Evolutionary conservation across 208 protist genomes (phyloP).

Genomic region (Phytomonas sp.): DNA sequence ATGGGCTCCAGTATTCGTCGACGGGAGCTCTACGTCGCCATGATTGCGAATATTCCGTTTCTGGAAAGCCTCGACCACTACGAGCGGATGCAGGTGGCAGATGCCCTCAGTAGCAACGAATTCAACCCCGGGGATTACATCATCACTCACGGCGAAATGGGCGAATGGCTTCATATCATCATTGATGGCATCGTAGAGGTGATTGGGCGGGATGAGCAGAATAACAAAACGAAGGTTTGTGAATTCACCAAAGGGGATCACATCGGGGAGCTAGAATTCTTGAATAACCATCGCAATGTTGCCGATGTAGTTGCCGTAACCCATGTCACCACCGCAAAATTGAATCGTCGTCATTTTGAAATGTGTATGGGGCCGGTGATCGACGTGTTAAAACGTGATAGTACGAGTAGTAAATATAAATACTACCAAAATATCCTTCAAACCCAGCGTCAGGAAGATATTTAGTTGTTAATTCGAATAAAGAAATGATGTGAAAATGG

Average conservation of each 20-base stretch:
- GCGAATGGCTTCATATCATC: conserved; percentile 89
- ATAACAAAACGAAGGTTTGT: conserved; percentile 67
- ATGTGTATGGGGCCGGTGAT: conserved; percentile 89
- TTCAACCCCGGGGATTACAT: conserved; percentile 74
- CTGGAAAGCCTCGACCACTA: conserved; percentile 70
- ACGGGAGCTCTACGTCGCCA: conserved; percentile 66
- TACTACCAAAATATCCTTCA: conserved; percentile 88
- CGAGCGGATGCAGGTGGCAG: conserved; percentile 82
- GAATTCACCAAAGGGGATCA: conserved; percentile 78
- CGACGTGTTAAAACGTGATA: conserved; percentile 80
- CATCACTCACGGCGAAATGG: conserved; percentile 79
- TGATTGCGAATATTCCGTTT: conserved; percentile 74
- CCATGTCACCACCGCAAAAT: conserved; percentile 74
- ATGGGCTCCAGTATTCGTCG: conserved; percentile 83
- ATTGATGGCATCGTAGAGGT: conserved; percentile 81
- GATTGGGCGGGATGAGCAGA: conserved; percentile 67
- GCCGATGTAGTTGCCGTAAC: conserved; percentile 76
- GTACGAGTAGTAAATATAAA: conserved; percentile 70
- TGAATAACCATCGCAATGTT: conserved; percentile 84
- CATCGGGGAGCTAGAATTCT: conserved; percentile 86
- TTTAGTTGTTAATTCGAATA: not conserved
- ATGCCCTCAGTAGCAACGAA: conserved; percentile 81
- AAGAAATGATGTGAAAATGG: not conserved
- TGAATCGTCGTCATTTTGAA: conserved; percentile 89
- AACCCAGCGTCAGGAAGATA: conserved; percentile 22